These are phyloP conservation scores for Triticum dicoccoides DNA, from an alignment of 176 grass and related monocot species.

Conservation along the genomic window DNA sequence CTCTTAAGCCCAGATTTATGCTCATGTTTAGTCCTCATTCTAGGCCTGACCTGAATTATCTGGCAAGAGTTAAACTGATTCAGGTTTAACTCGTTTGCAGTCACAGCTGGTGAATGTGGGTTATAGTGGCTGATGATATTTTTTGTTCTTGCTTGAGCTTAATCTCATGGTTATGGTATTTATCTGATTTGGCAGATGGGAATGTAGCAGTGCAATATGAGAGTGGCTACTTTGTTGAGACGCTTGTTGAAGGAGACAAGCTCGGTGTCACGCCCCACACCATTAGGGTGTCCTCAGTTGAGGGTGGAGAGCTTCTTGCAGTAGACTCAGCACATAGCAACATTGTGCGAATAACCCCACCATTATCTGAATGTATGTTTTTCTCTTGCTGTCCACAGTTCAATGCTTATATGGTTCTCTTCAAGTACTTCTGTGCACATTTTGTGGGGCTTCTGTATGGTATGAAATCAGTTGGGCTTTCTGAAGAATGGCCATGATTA, in stretches of 20 bases:
- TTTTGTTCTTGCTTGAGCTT: conserved; percentile 23
- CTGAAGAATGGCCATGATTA: neutral
- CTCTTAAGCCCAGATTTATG: neutral
- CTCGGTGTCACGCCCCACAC: conserved; percentile 87
- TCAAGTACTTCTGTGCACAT: neutral
- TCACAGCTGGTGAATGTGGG: neutral
- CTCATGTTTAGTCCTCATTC: neutral
- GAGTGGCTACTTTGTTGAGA: conserved; percentile 93
- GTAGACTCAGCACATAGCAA: conserved; percentile 85
- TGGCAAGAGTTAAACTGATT: neutral
- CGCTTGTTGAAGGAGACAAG: conserved; percentile 87
- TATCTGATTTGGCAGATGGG: conserved; percentile 50
- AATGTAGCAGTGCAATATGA: conserved; percentile 68
- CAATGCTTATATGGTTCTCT: neutral
- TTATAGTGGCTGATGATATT: neutral
- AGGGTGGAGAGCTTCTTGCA: conserved; percentile 83
- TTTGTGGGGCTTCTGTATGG: neutral
- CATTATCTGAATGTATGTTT: conserved; percentile 83
- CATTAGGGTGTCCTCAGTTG: conserved; percentile 81
- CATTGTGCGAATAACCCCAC: conserved; percentile 91
- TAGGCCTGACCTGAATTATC: neutral
- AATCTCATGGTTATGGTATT: conserved; percentile 24
- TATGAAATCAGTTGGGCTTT: neutral
- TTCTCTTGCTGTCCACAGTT: neutral
- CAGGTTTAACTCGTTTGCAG: neutral